Evolutionary conservation across 345 rosid genomes (phyloP), one percentile per base, ranked within the genome.

Genomic region (Bretschneidera sinensis): DNA sequence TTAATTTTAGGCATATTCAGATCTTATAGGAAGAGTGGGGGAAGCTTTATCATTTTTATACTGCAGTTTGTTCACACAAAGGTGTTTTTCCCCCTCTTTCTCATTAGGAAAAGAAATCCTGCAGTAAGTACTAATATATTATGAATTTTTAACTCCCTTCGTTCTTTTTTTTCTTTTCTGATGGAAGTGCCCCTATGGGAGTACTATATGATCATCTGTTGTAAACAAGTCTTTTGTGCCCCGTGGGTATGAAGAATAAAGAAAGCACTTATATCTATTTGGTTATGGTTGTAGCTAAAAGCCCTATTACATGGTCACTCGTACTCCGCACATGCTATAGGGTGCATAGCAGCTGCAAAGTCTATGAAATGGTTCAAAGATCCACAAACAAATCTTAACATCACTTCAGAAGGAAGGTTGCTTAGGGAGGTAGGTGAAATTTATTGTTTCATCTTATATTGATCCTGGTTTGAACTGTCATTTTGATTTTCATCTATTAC

Each of bases 271-370:
- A 55, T 24, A 63, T 55, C 24, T 35, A 17, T 49, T 45, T 67
- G 33, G 14, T 62, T 76, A 39, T 76, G 60, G 63, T 66, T 74
- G 70, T 67, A 92, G 98, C 92, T 92, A 61, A 78, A 81, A 72
- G 98, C 97, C 24, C 86, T 92, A 69, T 78, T 92, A 71, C 98
- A 89, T 69, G 98, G 98, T 59, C 98, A 92, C 71, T 89, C 98
- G 7, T 89, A 92, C 71, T 55, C 94, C 43, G 98, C 96, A 55
- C 97, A 94, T 78, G 92, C 97, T 57, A 78, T 86, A 86, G 99
- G 96, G 45, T 94, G 97, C 57, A 69, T 82, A 23, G 96, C 97
- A 53, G 97, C 99, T 51, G 80, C 68, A 58, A 94, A 85, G 66
- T 68, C 99, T 53, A 90, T 94, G 19, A 71, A 78, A 71, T 88